These are phyloP conservation scores for Phytophthora ramorum DNA, from an alignment of 352 stramenopile genomes.

Conservation along the genomic window DNA sequence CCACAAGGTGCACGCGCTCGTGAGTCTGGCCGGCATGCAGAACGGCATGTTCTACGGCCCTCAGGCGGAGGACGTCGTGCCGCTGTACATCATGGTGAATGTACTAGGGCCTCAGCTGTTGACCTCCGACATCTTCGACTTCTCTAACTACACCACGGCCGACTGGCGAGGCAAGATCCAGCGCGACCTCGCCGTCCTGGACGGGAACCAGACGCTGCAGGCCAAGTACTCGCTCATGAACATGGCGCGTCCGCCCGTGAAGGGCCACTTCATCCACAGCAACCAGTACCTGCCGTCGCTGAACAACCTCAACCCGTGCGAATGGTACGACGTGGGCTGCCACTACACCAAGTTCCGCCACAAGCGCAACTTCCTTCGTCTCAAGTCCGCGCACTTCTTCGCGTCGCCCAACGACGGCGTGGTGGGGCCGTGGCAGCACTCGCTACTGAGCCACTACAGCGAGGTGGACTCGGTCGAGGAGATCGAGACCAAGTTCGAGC, in stretches of 20 bases:
- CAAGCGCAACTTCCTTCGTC: constrained; percentile 35
- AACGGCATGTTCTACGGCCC: constrained; percentile 66
- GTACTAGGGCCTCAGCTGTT: constrained; percentile 36
- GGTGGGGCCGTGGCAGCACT: constrained; percentile 39
- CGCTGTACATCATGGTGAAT: constrained; percentile 45
- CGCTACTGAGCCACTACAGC: constrained; percentile 36
- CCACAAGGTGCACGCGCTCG: constrained; percentile 51
- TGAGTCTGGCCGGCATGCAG: constrained; percentile 54
- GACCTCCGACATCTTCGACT: constrained; percentile 39
- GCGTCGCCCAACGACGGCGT: constrained; percentile 31
- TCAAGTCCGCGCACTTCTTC: constrained; percentile 42
- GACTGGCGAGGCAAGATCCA: constrained; percentile 45
- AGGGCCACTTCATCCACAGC: constrained; percentile 30
- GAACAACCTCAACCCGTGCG: constrained; percentile 41
- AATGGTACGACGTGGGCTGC: constrained; percentile 6
- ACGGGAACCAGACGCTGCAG: constrained; percentile 40
- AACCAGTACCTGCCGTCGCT: constrained; percentile 46
- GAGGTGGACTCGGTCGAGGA: constrained; percentile 20
- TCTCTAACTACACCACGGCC: constrained; percentile 28
- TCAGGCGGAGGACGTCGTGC: constrained; percentile 38
- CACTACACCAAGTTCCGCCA: constrained; percentile 19
- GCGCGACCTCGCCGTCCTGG: constrained; percentile 41
- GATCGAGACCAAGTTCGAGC: constrained; percentile 16
- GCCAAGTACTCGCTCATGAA: constrained; percentile 49
- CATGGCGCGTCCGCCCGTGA: constrained; percentile 50